Conservation (phyloP, 192 early-diverging fungal species). For the Coemansia asiatica region DNA sequence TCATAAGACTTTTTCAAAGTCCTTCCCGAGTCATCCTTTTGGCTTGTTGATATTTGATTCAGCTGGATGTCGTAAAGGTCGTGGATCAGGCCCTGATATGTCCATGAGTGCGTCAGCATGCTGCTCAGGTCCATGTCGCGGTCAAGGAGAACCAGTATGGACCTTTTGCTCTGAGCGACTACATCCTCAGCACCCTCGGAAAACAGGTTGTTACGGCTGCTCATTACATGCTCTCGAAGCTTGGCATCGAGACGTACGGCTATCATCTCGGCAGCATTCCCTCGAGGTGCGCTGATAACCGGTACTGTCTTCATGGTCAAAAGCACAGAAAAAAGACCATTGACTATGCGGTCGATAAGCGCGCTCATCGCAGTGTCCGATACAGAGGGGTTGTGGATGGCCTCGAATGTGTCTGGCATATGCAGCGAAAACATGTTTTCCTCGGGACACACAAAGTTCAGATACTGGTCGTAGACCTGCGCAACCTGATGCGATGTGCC, state of each 20-base stretch:
- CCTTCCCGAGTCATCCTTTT: constrained; percentile 65
- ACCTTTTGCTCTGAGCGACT: constrained; percentile 62
- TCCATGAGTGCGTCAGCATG: constrained; percentile 97
- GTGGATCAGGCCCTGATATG: constrained; percentile 94
- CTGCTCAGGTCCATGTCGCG: constrained; percentile 87
- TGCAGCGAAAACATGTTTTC: constrained; percentile 90
- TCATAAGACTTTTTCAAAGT: constrained; percentile 77
- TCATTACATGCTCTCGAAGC: constrained; percentile 90
- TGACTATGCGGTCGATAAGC: constrained; percentile 78
- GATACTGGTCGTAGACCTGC: constrained; percentile 95
- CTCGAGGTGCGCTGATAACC: constrained; percentile 85
- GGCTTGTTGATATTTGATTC: constrained; percentile 70
- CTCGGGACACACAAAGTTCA: constrained; percentile 93
- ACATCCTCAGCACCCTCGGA: constrained; percentile 54
- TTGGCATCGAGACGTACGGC: constrained; percentile 85
- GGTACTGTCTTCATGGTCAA: constrained; percentile 89
- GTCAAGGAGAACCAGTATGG: constrained; percentile 86
- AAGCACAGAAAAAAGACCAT: constrained; percentile 83
- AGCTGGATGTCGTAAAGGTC: constrained; percentile 92
- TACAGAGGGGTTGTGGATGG: constrained; percentile 80
- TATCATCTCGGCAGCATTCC: constrained; percentile 92
- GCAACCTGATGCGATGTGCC: constrained; percentile 78
- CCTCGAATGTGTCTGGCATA: constrained; percentile 73
- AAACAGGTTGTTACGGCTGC: constrained; percentile 84
- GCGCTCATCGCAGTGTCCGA: constrained; percentile 78